Percentiles rank a stretch among this genome's conserved stretches.
phyloP scores from a whole-genome alignment of 192 early-diverging fungal species.

The Glomus cerebriforme region DNA sequence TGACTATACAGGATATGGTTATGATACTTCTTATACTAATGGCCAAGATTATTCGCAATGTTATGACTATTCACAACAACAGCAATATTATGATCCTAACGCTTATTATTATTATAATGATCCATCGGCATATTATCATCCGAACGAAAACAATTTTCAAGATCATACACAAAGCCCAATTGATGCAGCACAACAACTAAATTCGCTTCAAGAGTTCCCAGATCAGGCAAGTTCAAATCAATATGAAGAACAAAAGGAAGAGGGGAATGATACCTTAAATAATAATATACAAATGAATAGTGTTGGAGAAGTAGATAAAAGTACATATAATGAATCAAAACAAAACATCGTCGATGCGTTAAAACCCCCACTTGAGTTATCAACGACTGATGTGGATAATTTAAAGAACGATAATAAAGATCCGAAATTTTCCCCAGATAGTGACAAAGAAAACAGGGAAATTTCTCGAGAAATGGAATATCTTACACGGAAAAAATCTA shows the following conservation, averaged over 20 bases:
- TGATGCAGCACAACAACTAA: not conserved
- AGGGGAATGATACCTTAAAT: too few species aligned
- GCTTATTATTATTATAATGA: not conserved
- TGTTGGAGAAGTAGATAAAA: not conserved
- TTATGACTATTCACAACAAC: conserved; percentile 27
- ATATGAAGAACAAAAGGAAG: not conserved
- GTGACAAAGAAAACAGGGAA: not conserved
- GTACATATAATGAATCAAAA: not conserved
- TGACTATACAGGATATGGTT: not conserved
- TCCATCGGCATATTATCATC: not conserved
- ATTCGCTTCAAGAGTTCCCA: not conserved
- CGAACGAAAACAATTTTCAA: not conserved
- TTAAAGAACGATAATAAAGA: not conserved
- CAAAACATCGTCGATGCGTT: not conserved
- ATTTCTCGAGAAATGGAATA: not conserved
- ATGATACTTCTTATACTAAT: conserved; percentile 5
- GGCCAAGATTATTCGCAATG: conserved; percentile 28
- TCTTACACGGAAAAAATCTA: not conserved
- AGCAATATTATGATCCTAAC: conserved; percentile 20
- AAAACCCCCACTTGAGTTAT: not conserved
- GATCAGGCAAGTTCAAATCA: not conserved
- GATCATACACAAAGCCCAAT: not conserved
- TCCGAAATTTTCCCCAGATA: not conserved
- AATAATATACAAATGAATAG: too few species aligned
- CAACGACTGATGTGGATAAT: not conserved